Evolutionary conservation across 192 early-diverging fungal species (phyloP), one percentile per base, ranked within the genome.

Genomic region (Coemansia sp.): DNA sequence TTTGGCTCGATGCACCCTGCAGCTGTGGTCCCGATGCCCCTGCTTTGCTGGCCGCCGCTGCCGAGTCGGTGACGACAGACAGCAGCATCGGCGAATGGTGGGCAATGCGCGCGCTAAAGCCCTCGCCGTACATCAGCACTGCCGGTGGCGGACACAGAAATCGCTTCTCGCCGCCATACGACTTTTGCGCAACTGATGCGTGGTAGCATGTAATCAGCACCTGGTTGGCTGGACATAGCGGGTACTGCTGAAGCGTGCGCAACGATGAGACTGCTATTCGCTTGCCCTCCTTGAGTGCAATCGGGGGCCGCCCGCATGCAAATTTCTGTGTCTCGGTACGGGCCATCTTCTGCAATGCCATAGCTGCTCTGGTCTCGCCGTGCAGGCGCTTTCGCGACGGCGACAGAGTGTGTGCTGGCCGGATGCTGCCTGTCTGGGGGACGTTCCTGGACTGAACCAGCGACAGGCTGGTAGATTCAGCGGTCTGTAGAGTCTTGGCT

Each of bases 101-200:
- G 26, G 84, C 71, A 22, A 82, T 62, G 14, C 55, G 71, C 21
- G 73, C 71, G 48, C 62, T 73, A 53, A 50, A 53, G 10, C 75
- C 74, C 34, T 75, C 70, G 55, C 80, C 82, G 38, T 85, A 68
- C 61, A 91, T 75, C 46, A 82, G 76, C 12, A 93, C 85, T 10
- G 89, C 84, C 3, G 91, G 91, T 20, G 91, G 89, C 44, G 91
- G 89, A 62, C 89, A 90, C 55, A 90, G 63, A 62, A 90, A 91
- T 3, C 94, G 85, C 70, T 95, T 97, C 69, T 97, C 94, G 62
- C 85, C 85, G 11, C 93, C 94, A 82, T 97, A 97, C 10, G 92
- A 94, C 80, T 97, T 97, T 82, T 97, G 94, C 5, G 90, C 93
- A 7, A 94, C 93, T 0, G 87, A 68, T 6, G 92, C 88, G 56